phyloP scores from a whole-genome alignment of 2,329 filamentous ascomycete genomes.

The Rhynchosporium secalis region DNA sequence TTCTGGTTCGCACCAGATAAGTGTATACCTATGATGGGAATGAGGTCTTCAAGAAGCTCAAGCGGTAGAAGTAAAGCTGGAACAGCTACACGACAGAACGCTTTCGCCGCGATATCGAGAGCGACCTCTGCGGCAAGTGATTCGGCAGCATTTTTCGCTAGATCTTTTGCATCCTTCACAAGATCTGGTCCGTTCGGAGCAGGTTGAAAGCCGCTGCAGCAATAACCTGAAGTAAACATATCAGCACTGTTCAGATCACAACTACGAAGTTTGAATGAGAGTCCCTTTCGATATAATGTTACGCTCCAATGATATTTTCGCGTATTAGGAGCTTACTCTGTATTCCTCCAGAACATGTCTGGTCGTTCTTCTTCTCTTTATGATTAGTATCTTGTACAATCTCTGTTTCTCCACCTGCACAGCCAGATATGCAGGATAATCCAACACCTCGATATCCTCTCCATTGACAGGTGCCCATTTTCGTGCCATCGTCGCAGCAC shows the following conservation, averaged over 20 bases:
- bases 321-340: slow-evolving; percentile 25
- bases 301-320: no score
- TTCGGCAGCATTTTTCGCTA: slow-evolving; percentile 34
- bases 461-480: slow-evolving; percentile 39
- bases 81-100: slow-evolving; percentile 41
- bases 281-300: no score
- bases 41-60: slow-evolving; percentile 32
- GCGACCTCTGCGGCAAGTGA: slow-evolving; percentile 37
- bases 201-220: slow-evolving; percentile 39
- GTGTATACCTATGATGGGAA: slow-evolving; percentile 30
- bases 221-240: slow-evolving; percentile 24
- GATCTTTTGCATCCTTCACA: slow-evolving; percentile 29
- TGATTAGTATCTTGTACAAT: slow-evolving; percentile 39
- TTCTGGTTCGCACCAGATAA: no score
- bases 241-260: no score
- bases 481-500: slow-evolving; percentile 34
- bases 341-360: slow-evolving; percentile 38
- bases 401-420: slow-evolving; percentile 38
- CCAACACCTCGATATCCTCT: slow-evolving; percentile 36
- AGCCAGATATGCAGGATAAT: slow-evolving; percentile 37
- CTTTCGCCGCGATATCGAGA: slow-evolving; percentile 41
- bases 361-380: slow-evolving; percentile 38
- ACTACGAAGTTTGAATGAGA: no score
- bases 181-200: slow-evolving; percentile 16
- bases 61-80: slow-evolving; percentile 34